Base-by-base conservation (phyloP, 257 asterid genomes). In the Solanum habrochaites region DNA sequence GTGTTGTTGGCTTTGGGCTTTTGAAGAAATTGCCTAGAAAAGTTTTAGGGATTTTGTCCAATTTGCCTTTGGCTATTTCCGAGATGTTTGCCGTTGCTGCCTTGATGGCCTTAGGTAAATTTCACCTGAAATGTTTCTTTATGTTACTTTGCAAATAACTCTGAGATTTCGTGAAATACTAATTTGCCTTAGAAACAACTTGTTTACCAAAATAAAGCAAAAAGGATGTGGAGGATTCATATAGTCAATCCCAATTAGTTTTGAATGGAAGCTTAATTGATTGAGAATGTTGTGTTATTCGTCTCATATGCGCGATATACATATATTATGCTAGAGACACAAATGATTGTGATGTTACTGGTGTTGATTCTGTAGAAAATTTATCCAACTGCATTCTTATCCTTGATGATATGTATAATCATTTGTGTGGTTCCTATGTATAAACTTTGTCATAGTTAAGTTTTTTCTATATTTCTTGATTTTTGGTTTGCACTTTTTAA, bases 51-150 rank as follows among this genome's bases (percentile, higher is more conserved):
- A 73, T 89, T 82, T 95, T 96, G 86, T 92, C 99, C 7, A 95
- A 95, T 93, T 91, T 96, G 93, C 98, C 96, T 62, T 89, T 96
- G 91, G 98, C 99, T 89, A 90, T 96, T 85, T 89, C 92, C 15
- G 98, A 96, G 90, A 96, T 96, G 98, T 90, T 91, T 77, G 90
- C 93, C 23, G 85, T 97, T 91, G 98, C 98, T 89, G 96, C 88
- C 72, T 91, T 97, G 64, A 94, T 97, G 99, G 98, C 98, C 84
- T 87, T 95, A 89, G 99, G 99, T 97, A 93, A 83, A 62, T 83
- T 83, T 40, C 25, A 39, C n/a, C 37, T 14, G 39, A 25, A 83
- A 83, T 14, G 15, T 23, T 83, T 83, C 56, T 13, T 67, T 52
- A 52, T 52, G 23, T 52, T 21, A 52, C 62, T 16, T 52, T 52